A percentile compares a stretch with the other conserved stretches of the same genome.
phyloP scores from a whole-genome alignment of 139 green algal species.

The Desmodesmus armatus region DNA sequence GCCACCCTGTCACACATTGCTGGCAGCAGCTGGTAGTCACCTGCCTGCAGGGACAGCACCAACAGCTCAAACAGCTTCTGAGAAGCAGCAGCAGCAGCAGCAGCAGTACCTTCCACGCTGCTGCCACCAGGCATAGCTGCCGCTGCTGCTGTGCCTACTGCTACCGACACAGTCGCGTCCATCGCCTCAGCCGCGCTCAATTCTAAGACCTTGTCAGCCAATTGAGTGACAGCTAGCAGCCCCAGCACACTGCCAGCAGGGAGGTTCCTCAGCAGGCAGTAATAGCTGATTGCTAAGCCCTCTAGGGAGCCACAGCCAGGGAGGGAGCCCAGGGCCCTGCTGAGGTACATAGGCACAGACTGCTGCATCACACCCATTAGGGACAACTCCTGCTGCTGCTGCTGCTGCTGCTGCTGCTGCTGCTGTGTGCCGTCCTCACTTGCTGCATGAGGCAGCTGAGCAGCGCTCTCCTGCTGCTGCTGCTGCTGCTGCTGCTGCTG shows the following conservation, averaged over 20 bases:
- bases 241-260: conserved; percentile 22
- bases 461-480: too few species aligned
- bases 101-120: too few species aligned
- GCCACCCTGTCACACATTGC: background rate
- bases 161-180: background rate
- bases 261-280: conserved; percentile 12
- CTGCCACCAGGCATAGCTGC: too few species aligned
- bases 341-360: conserved; percentile 10
- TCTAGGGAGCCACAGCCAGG: conserved; percentile 28
- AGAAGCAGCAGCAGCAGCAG: background rate
- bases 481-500: background rate
- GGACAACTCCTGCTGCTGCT: background rate
- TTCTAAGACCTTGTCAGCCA: background rate
- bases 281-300: conserved; percentile 26
- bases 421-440: too few species aligned
- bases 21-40: conserved; percentile 17
- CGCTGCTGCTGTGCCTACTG: background rate
- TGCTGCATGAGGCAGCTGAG: too few species aligned
- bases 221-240: background rate
- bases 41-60: background rate
- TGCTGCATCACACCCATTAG: background rate
- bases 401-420: background rate
- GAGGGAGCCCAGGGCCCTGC: background rate
- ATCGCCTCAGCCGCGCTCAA: background rate
- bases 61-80: conserved; percentile 31